Conservation (phyloP, 2,329 filamentous ascomycete species). For the Sarocladium strictum region DNA sequence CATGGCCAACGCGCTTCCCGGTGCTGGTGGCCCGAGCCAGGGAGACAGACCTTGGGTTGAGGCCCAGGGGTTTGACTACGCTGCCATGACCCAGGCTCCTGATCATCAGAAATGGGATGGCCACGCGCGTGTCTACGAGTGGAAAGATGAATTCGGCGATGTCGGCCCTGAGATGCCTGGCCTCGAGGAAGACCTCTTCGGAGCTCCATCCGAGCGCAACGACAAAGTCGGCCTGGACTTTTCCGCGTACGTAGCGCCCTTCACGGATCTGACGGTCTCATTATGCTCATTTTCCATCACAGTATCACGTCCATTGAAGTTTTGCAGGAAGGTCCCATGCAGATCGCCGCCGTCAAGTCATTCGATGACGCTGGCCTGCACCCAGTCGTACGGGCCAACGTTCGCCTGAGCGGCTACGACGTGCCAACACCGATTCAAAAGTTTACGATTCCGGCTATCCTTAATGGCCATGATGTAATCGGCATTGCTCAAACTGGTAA, state of each 20-base stretch:
- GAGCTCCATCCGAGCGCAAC: constrained; percentile 42
- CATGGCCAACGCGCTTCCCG: background rate
- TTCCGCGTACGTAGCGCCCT: constrained; percentile 40
- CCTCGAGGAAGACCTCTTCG: constrained; percentile 74
- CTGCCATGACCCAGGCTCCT: constrained; percentile 15
- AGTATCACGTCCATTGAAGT: constrained; percentile 53
- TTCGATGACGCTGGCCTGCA: constrained; percentile 81
- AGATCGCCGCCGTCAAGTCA: constrained; percentile 42
- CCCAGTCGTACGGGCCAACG: constrained; percentile 73
- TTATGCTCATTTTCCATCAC: background rate
- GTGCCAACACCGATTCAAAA: constrained; percentile 81
- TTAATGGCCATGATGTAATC: constrained; percentile 74
- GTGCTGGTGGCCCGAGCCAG: background rate
- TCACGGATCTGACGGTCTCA: background rate
- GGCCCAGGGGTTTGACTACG: constrained; percentile 40
- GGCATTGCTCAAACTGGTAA: constrained; percentile 88
- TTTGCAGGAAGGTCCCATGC: constrained; percentile 48
- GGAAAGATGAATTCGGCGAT: constrained; percentile 80
- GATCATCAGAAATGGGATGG: constrained; percentile 34
- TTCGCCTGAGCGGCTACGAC: constrained; percentile 64
- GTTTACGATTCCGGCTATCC: constrained; percentile 75
- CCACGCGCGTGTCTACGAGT: constrained; percentile 69
- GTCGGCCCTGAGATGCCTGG: constrained; percentile 65
- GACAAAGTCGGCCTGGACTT: constrained; percentile 55
- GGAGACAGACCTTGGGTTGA: background rate